Percentiles rank a stretch among this genome's conserved stretches.
phyloP scores from a whole-genome alignment of 2,329 filamentous ascomycete species.

The Neoascochyta sp. region DNA sequence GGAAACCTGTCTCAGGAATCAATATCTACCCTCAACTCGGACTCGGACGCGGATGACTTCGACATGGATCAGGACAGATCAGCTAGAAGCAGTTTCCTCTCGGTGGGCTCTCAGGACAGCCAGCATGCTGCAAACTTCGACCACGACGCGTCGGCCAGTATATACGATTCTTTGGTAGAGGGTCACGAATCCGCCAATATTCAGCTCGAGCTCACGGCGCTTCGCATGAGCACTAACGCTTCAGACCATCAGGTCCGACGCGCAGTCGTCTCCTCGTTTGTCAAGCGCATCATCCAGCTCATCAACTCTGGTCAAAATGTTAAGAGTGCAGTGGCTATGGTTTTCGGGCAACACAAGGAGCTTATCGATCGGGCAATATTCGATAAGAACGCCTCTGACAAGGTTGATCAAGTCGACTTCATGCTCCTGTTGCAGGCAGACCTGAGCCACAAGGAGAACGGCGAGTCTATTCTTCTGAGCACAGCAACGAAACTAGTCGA shows the following conservation, averaged over 20 bases:
- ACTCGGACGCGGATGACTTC: constrained; percentile 41
- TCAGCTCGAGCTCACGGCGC: constrained; percentile 86
- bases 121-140: constrained; percentile 66
- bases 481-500: constrained; percentile 82
- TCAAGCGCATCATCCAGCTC: constrained; percentile 73
- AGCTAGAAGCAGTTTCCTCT: constrained; percentile 68
- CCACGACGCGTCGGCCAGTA: constrained; percentile 76
- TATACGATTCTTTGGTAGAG: constrained; percentile 78
- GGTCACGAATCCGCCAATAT: constrained; percentile 75
- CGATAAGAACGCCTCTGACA: constrained; percentile 50
- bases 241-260: constrained; percentile 84
- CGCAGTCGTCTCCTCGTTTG: constrained; percentile 80
- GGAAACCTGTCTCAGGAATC: constrained; percentile 52
- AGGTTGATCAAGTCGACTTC: constrained; percentile 78
- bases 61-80: constrained; percentile 54
- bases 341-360: constrained; percentile 53
- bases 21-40: constrained; percentile 62
- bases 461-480: constrained; percentile 67
- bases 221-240: constrained; percentile 88
- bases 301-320: constrained; percentile 44
- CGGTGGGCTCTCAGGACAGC: constrained; percentile 62
- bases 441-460: constrained; percentile 61
- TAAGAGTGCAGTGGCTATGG: constrained; percentile 42
- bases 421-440: constrained; percentile 78
- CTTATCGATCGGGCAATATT: constrained; percentile 59